Evolutionary conservation across 345 rosid genomes (phyloP).

Genomic region (Gossypium arboreum): DNA sequence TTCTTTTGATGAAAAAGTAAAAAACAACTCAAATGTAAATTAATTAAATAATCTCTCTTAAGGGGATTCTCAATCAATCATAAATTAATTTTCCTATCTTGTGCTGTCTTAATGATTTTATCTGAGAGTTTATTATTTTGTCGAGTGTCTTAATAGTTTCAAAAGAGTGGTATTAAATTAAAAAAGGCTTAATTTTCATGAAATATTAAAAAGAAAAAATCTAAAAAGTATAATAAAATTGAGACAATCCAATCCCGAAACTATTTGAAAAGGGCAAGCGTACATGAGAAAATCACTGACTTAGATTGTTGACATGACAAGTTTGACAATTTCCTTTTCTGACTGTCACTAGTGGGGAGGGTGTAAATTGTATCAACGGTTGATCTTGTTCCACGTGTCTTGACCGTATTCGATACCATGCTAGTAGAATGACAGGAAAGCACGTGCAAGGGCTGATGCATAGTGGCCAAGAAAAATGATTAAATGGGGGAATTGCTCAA

Average conservation of each 20-base stretch:
- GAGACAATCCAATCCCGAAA: not conserved
- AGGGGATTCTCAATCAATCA: no score
- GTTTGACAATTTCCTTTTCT: not conserved
- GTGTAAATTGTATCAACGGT: not conserved
- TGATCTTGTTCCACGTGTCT: not conserved
- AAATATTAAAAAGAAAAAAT: no score
- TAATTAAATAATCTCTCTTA: no score
- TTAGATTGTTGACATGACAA: not conserved
- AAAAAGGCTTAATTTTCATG: no score
- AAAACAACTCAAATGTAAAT: no score
- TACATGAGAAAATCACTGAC: not conserved
- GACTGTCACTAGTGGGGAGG: not conserved
- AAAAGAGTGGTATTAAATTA: no score
- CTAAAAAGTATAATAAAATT: not conserved
- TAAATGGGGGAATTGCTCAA: not conserved
- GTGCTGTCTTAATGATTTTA: no score
- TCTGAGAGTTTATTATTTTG: no score
- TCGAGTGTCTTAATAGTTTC: no score
- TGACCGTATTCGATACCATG: not conserved
- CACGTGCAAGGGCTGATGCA: not conserved
- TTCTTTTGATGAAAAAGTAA: no score
- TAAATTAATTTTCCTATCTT: no score
- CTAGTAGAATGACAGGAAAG: not conserved
- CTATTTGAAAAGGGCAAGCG: not conserved
- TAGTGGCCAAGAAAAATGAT: not conserved